These are phyloP conservation scores for Talaromyces ruber DNA, from an alignment of 495 filamentous ascomycete genomes.

Conservation along the genomic window DNA sequence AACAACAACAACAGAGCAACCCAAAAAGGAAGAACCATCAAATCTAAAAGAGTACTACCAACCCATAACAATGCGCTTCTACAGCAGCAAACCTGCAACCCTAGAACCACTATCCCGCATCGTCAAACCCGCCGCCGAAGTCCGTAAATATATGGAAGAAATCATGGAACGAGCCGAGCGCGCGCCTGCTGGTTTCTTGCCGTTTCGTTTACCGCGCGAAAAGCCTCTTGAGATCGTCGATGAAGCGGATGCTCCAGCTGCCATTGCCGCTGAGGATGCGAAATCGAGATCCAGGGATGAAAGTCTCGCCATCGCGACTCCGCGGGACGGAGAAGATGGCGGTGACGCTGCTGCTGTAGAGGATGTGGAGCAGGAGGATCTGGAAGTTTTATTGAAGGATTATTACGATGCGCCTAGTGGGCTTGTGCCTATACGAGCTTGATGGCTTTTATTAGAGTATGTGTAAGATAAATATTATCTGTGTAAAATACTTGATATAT, in stretches of 20 bases:
- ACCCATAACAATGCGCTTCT: constrained; percentile 75
- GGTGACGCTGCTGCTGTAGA: constrained; percentile 14
- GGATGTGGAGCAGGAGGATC: constrained; percentile 25
- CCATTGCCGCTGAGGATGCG: background rate
- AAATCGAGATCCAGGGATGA: background rate
- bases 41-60: constrained; percentile 73
- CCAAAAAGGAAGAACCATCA: background rate
- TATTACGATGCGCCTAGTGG: constrained; percentile 32
- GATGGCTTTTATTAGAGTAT: background rate
- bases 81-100: constrained; percentile 49
- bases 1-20: background rate
- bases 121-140: constrained; percentile 73
- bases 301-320: constrained; percentile 13
- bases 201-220: constrained; percentile 53
- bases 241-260: background rate
- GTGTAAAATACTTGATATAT: too few species aligned
- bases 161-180: constrained; percentile 68
- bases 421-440: constrained; percentile 20
- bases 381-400: constrained; percentile 32
- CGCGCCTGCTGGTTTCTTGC: constrained; percentile 59
- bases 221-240: constrained; percentile 16
- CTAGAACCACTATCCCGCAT: constrained; percentile 68
- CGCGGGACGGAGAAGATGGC: constrained; percentile 28
- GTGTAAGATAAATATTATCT: constrained; percentile 1
- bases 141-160: constrained; percentile 72